Base-by-base conservation (phyloP, 768 basidiomycete genomes). In the Neoboletus brunneissimus region DNA sequence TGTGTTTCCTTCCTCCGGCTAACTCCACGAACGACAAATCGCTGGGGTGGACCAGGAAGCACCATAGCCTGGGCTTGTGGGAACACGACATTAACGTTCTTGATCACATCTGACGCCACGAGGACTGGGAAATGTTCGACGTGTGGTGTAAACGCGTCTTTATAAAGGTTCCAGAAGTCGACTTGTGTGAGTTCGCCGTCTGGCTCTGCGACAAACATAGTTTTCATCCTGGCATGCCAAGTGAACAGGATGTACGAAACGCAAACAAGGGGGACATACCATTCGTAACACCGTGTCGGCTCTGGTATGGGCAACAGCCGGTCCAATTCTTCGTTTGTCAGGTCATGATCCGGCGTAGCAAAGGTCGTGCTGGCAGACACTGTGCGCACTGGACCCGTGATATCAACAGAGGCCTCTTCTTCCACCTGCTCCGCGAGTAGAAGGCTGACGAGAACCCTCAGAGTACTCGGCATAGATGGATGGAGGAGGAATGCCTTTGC, bases 151-250 rank as follows among this genome's bases (percentile, higher is more conserved):
- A 98, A 97, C 1, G 83, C 83, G 56, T 90, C 88, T 59, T 89
- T 87, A 74, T 99, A 99, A 13, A 94, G 79, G 54, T 84, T 92
- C 95, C 96, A 99, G 66, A 99, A 92, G 53, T 91, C 87, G 34
- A 96, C 93, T 71, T 98, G 97, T 1, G 92, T 94, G 45, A 98
- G 76, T 65, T 94, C 90, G 5, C 88, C 84, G 4, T 88, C 85
- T 2, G 86, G 72, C 57, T 87, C 86, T 18, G 86, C 77, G 16
- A 88, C 79, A 64, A 95, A 98, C 79, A 92, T 89, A n/a, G 79
- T 73, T 66, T 84, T 86, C 90, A 99, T 96, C 96, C 96, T 94
- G 66, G 20, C 34, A 41, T 7, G 46, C 29, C 7, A 46, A n/a
- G 29, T 71, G 42, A 70, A 29, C 5, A 40, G 5, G 67, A 48